A percentile compares a stretch with the other conserved stretches of the same genome.
phyloP scores from a whole-genome alignment of 768 basidiomycete species.

The Mycena rebaudengoi region DNA sequence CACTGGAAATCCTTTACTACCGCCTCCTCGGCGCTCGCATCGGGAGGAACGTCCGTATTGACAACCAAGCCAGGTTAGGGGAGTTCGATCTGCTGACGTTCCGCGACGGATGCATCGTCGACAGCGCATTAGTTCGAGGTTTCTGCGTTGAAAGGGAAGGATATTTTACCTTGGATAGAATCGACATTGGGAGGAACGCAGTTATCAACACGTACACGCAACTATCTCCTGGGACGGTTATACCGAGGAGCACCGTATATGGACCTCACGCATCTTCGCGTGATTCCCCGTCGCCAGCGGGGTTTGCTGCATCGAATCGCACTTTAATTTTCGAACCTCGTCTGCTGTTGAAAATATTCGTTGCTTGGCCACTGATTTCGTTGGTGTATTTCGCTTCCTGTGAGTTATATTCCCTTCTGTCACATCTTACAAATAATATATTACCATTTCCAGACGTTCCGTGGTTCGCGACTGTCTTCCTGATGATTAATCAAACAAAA shows the following conservation, averaged over 20 bases:
- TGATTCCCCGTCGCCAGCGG: slow-evolving; percentile 45
- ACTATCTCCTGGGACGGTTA: slow-evolving; percentile 48
- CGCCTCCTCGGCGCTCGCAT: slow-evolving; percentile 54
- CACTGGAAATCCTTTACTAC: slow-evolving; percentile 48
- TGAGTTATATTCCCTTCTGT: slow-evolving; percentile 18
- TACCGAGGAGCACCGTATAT: slow-evolving; percentile 47
- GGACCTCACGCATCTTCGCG: slow-evolving; percentile 56
- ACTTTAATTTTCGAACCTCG: slow-evolving; percentile 42
- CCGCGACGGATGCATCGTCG: no score
- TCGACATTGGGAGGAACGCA: slow-evolving; percentile 46
- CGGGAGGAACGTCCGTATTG: slow-evolving; percentile 48
- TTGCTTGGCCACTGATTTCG: slow-evolving; percentile 49
- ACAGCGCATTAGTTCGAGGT: no score
- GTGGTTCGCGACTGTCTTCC: slow-evolving; percentile 48
- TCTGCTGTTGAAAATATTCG: slow-evolving; percentile 40
- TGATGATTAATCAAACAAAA: slow-evolving; percentile 43
- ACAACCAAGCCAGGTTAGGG: slow-evolving; percentile 43
- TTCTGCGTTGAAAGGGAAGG: no score
- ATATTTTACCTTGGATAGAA: slow-evolving; percentile 45
- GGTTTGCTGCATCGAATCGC: slow-evolving; percentile 49
- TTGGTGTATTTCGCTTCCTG: slow-evolving; percentile 43
- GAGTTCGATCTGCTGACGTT: no score
- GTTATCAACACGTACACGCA: slow-evolving; percentile 52
- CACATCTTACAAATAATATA: not conserved
- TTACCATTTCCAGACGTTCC: slow-evolving; percentile 43